Conservation (phyloP, 2,329 filamentous ascomycete genomes). For the Ceratocystis cubensis region DNA sequence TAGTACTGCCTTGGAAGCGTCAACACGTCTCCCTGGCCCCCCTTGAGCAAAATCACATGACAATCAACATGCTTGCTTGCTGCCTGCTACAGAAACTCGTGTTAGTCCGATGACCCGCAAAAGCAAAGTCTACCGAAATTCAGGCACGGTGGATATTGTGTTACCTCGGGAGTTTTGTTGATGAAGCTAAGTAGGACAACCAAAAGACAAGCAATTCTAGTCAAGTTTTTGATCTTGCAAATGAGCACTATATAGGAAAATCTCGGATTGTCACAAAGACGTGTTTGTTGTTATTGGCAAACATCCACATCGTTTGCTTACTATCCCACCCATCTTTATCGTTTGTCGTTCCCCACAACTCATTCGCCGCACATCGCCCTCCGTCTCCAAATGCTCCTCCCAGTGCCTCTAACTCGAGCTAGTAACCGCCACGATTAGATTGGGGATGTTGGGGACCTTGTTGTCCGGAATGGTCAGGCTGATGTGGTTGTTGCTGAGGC, state of each 20-base stretch:
- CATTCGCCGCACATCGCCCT: not conserved
- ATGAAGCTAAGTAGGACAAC: not conserved
- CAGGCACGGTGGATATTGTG: not conserved
- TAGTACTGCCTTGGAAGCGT: too few species aligned
- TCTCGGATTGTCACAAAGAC: not conserved
- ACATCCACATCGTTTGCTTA: not conserved
- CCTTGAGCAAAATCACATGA: slow-evolving; percentile 11
- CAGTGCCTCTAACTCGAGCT: slow-evolving; percentile 21
- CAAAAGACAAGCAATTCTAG: not conserved
- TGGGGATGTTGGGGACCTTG: slow-evolving; percentile 3
- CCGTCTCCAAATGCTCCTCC: not conserved
- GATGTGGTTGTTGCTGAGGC: slow-evolving; percentile 30
- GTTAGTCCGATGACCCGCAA: slow-evolving; percentile 13
- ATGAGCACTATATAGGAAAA: not conserved
- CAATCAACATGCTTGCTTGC: not conserved
- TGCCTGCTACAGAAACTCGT: too few species aligned
- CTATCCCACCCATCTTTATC: not conserved
- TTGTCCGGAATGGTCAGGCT: slow-evolving; percentile 23
- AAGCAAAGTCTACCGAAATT: not conserved
- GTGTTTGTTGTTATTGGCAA: not conserved
- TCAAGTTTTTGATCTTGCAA: not conserved
- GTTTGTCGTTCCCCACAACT: not conserved
- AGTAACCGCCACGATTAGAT: slow-evolving; percentile 33
- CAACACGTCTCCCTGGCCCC: not conserved
- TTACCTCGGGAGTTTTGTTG: slow-evolving; percentile 2